Evolutionary conservation across 495 filamentous ascomycete genomes (phyloP).

Genomic region (Penicillium atrosanguineum): DNA sequence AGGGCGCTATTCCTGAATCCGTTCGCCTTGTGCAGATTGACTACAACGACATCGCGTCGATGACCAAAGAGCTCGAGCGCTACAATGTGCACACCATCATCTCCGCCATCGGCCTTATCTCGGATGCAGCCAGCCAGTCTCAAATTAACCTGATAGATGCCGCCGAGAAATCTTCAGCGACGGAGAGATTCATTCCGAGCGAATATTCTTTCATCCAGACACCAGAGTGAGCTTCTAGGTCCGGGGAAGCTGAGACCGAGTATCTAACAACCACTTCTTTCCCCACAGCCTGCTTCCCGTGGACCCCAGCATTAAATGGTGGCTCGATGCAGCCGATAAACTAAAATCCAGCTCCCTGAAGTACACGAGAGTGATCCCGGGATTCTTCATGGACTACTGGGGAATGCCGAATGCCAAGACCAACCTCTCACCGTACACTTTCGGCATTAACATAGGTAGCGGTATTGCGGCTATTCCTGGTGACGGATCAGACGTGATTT

Average conservation of each 20-base stretch:
- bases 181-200: slow-evolving; percentile 49
- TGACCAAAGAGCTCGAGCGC: slow-evolving; percentile 41
- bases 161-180: slow-evolving; percentile 41
- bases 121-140: slow-evolving; percentile 30
- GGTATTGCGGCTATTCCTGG: slow-evolving; percentile 52
- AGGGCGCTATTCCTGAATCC: slow-evolving; percentile 2
- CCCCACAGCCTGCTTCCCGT: slow-evolving; percentile 25
- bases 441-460: slow-evolving; percentile 47
- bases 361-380: slow-evolving; percentile 48
- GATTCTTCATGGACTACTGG: slow-evolving; percentile 57
- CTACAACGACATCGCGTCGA: slow-evolving; percentile 39
- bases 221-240: slow-evolving; percentile 20
- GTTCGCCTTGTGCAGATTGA: slow-evolving; percentile 29
- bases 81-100: slow-evolving; percentile 52
- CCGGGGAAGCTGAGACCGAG: not conserved
- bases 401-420: slow-evolving; percentile 45
- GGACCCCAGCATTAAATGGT: slow-evolving; percentile 37
- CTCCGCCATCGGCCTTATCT: slow-evolving; percentile 43
- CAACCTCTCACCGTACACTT: slow-evolving; percentile 35
- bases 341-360: slow-evolving; percentile 35
- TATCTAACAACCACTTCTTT: not conserved
- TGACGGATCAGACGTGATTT: slow-evolving; percentile 42
- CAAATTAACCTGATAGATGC: slow-evolving; percentile 50
- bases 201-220: slow-evolving; percentile 46
- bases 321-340: slow-evolving; percentile 31